Percentiles rank a stretch among this genome's conserved stretches.
Evolutionary conservation across 2,329 filamentous ascomycete genomes (phyloP).

Genomic region (Truncatella angustata): DNA sequence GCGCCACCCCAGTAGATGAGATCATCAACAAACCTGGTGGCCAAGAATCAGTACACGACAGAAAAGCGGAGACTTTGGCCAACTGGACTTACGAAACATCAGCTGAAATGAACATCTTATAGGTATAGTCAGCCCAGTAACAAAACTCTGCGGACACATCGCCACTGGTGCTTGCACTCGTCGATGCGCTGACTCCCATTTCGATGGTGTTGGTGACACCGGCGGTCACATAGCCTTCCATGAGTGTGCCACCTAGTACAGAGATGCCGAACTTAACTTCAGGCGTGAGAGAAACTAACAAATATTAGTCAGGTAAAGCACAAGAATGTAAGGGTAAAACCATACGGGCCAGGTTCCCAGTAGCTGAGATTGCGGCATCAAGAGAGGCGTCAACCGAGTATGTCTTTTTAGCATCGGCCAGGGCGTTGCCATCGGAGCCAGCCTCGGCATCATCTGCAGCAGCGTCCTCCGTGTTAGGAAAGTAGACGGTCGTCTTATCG

Average conservation of each 20-base stretch:
- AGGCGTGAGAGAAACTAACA: not conserved
- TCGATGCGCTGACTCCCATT: not conserved
- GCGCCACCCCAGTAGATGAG: not conserved
- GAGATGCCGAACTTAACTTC: constrained; percentile 1
- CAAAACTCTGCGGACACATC: not conserved
- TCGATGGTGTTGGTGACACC: not conserved
- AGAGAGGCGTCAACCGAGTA: not conserved
- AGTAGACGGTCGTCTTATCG: not conserved
- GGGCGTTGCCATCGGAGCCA: not conserved
- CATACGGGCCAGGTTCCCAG: not conserved
- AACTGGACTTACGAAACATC: not conserved
- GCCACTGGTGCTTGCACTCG: not conserved
- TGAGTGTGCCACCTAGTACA: not conserved
- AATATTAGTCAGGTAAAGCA: not conserved
- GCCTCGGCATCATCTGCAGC: not conserved
- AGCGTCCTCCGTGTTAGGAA: not conserved
- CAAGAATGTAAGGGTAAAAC: not conserved
- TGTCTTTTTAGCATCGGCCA: not conserved
- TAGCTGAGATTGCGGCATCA: not conserved
- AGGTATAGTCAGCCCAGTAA: not conserved
- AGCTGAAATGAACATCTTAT: not conserved
- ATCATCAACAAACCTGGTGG: not conserved
- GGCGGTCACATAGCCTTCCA: not conserved
- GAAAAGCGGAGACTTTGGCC: too few relatives aligned
- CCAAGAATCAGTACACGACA: not conserved